Percentiles rank a stretch among this genome's conserved stretches.
phyloP scores from a whole-genome alignment of 1,139 yeast genomes.

The Debaryomyces subglobosus region DNA sequence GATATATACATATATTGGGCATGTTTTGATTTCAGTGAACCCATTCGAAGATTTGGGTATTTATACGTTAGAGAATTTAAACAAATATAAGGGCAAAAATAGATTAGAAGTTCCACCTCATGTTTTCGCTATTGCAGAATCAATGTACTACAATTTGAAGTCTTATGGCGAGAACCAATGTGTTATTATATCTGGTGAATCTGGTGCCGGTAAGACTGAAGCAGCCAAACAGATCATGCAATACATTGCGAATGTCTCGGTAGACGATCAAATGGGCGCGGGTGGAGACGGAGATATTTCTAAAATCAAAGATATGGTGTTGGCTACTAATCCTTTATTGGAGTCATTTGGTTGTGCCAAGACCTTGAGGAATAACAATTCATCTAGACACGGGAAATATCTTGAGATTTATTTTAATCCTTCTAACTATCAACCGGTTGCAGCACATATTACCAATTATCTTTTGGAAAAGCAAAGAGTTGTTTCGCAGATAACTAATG shows the following conservation, averaged over 20 bases:
- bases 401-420: conserved; percentile 86
- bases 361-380: conserved; percentile 92
- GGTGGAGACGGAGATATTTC: conserved; percentile 52
- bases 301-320: conserved; percentile 92
- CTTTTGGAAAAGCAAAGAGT: conserved; percentile 93
- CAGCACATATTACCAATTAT: conserved; percentile 95
- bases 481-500: conserved; percentile 88
- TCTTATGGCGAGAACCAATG: conserved; percentile 95
- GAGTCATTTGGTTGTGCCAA: conserved; percentile 99
- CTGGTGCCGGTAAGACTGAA: conserved; percentile 99
- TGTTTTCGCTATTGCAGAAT: conserved; percentile 96
- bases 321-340: conserved; percentile 94
- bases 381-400: conserved; percentile 97
- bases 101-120: conserved; percentile 98
- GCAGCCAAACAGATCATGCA: conserved; percentile 99
- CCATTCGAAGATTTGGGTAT: conserved; percentile 97
- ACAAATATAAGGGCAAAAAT: conserved; percentile 85
- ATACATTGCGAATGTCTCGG: conserved; percentile 84
- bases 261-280: conserved; percentile 47
- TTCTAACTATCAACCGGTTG: conserved; percentile 77
- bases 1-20: conserved; percentile 88
- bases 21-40: conserved; percentile 90
- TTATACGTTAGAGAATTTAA: conserved; percentile 76
- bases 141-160: conserved; percentile 94
- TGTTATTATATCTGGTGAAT: conserved; percentile 97